Conservation (phyloP, 176 grass and related monocot species). For the Thalia dealbata region DNA sequence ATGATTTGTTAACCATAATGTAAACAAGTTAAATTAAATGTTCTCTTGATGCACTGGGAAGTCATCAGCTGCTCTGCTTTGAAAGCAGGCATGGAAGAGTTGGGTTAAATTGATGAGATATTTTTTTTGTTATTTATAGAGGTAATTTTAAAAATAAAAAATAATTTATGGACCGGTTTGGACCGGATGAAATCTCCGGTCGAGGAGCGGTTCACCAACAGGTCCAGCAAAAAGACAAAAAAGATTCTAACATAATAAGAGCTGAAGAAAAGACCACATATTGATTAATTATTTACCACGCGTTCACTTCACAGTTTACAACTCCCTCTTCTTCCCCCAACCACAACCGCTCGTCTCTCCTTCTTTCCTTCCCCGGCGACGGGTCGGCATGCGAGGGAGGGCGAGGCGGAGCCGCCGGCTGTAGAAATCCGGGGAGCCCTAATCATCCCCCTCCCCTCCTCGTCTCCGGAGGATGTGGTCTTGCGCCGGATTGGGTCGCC, state of each 20-base stretch:
- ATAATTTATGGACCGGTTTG: no score
- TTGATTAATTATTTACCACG: no score
- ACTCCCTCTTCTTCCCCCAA: not conserved
- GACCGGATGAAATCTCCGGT: not conserved
- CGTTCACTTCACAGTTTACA: no score
- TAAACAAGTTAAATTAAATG: no score
- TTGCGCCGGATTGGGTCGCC: conserved; percentile 6
- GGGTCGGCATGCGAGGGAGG: not conserved
- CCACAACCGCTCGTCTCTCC: not conserved
- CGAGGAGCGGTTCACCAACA: not conserved
- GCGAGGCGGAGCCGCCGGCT: not conserved
- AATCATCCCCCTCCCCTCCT: not conserved
- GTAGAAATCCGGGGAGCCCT: not conserved
- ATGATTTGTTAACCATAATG: no score
- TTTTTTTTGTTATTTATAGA: not conserved
- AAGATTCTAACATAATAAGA: not conserved
- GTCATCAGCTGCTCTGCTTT: no score
- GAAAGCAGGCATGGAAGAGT: no score
- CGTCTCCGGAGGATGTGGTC: not conserved
- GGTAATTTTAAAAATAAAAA: no score
- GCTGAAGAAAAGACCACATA: not conserved
- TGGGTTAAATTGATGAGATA: no score
- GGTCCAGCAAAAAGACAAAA: not conserved
- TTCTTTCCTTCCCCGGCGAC: not conserved
- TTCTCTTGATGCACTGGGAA: no score